These are phyloP conservation scores for Tricholoma matsutake DNA, from an alignment of 768 basidiomycete species.

Conservation along the genomic window DNA sequence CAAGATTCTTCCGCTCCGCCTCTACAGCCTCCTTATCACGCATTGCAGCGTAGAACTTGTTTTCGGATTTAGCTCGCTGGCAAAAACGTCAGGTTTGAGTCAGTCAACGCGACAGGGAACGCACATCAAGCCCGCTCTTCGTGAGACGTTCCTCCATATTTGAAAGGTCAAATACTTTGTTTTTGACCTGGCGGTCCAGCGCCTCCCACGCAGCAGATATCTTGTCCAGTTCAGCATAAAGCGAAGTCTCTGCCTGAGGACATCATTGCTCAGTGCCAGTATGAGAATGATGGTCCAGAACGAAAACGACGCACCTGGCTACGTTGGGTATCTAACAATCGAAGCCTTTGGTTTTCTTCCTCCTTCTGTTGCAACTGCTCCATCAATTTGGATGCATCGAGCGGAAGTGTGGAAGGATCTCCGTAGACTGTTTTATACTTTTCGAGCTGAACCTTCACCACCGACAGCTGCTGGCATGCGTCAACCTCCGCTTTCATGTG, in stretches of 20 bases:
- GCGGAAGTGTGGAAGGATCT: conserved; percentile 41
- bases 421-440: conserved; percentile 68
- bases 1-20: conserved; percentile 63
- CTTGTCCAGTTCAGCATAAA: conserved; percentile 84
- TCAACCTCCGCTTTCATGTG: conserved; percentile 50
- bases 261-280: conserved; percentile 8
- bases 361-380: conserved; percentile 64
- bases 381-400: conserved; percentile 50
- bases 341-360: conserved; percentile 58
- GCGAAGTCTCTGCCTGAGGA: conserved; percentile 62
- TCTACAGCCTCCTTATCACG: conserved; percentile 85
- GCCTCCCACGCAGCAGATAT: conserved; percentile 85
- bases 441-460: conserved; percentile 45
- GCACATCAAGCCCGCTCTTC: conserved; percentile 68
- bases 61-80: conserved; percentile 94
- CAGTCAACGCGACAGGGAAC: conserved; percentile 34
- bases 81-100: background rate
- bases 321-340: conserved; percentile 62
- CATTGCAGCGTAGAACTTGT: conserved; percentile 91
- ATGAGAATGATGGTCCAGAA: background rate
- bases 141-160: conserved; percentile 69
- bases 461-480: conserved; percentile 45
- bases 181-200: conserved; percentile 75
- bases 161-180: conserved; percentile 81
- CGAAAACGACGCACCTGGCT: conserved; percentile 47